Evolutionary conservation across 2,329 filamentous ascomycete genomes (phyloP), one percentile per base, ranked within the genome.

Genomic region (Fusarium sp.): DNA sequence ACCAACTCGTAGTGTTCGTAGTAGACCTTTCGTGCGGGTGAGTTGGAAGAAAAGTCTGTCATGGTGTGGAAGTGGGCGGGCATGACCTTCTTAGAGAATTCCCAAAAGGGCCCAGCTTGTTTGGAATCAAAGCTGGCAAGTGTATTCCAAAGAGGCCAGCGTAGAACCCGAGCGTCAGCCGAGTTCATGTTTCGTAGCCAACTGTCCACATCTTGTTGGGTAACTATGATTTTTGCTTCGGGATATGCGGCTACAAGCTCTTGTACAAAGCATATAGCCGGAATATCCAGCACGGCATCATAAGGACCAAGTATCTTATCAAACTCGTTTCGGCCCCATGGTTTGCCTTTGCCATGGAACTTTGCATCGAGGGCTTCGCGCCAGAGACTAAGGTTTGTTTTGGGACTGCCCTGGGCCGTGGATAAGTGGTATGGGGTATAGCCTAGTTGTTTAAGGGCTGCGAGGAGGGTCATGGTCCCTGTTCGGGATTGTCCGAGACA

Each of bases 311-410:
- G 50, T 1, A 72, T 53, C 49, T 59, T 71, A 16, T 68, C 69
- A 18, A 72, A 72, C 10, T 72, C 66, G 20, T 37, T 47, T 6
- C 69, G 53, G 3, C 63, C 62, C 69, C 69, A 72, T 3, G 28
- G 53, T 32, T 61, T 68, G 3, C 69, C 66, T 13, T 51, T 61
- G 14, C 53, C 55, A 2, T 72, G 12, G 23, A 61, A 72, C 20
- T 72, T 72, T 18, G 69, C 66, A 9, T 72, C 58, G 10, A 72
- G 69, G 3, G 69, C 69, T 43, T 72, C 69, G 9, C 62, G 61
- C 69, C 69, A 72, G 13, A 72, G 53, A 10, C 20, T 20, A 4
- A 65, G 43, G 5, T 67, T 72, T 3, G 50, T 55, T 20, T 61
- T 67, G 28, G 62, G 55, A 14, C 54, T 59, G 2, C 53, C 43